Evolutionary conservation across 169 alveolate genomes (phyloP), one percentile per base, ranked within the genome.

Genomic region (Cryptosporidium sp.): DNA sequence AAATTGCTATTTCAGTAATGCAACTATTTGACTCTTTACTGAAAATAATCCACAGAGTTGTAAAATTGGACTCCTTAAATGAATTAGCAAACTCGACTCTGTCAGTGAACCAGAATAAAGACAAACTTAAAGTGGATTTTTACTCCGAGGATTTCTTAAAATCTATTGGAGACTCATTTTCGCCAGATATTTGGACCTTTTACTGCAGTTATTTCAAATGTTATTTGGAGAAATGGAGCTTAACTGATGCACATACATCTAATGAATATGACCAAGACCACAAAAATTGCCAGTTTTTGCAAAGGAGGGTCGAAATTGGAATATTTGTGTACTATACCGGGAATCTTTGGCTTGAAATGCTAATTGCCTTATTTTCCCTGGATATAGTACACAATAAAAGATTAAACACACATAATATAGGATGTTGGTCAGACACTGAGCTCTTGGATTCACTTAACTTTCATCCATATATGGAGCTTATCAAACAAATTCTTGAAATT

Each of bases 281-380:
- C 0, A 43, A 70, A n/a, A 35, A 16, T 4, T 23, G n/a, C n/a
- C 0, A n/a, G 39, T 21, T 14, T 14, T 18, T 29, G 21, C 62
- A 48, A 26, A 41, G 75, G 10, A 80, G 41, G 50, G 74, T 80
- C n/a, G 74, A 61, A 80, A 50, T 80, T 18, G 89, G 89, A 26
- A 41, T 80, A 1, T 80, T 80, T 16, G 74, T 80, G 10, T 48
- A 23, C 26, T 31, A 7, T 14, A 80, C 89, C 3, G 89, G 89
- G 6, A 67, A 45, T 9, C 62, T 80, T 26, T 80, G 89, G 89
- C 52, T 80, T 14, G 89, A 80, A 33, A 61, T 65, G 73, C 6
- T 80, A 37, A 21, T 80, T 21, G 51, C 68, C 8, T n/a, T 65
- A 16, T 80, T 80, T 18, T 59, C 69, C 5, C 62, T 62, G 21